A percentile compares a stretch with the other conserved stretches of the same genome.
Conservation (phyloP, 192 early-diverging fungal genomes). For the Spizellomyces sp. region DNA sequence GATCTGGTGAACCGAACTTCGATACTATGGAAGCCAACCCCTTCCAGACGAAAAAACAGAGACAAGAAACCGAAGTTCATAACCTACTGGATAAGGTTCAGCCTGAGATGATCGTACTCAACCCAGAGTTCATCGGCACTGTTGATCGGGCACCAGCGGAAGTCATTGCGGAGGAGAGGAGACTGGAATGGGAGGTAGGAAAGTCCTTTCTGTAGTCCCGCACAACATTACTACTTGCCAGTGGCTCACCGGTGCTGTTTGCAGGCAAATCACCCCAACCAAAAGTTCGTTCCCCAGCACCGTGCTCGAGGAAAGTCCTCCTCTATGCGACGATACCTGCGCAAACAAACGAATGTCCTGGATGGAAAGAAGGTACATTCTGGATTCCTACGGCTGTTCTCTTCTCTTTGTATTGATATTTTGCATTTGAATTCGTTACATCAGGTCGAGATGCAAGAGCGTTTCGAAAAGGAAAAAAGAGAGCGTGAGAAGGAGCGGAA, state of each 20-base stretch:
- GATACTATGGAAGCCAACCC: slow-evolving; percentile 92
- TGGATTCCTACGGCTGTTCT: not conserved
- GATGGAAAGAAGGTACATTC: slow-evolving; percentile 68
- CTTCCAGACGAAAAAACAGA: slow-evolving; percentile 85
- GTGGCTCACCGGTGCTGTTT: no score
- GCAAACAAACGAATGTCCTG: slow-evolving; percentile 81
- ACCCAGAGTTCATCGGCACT: slow-evolving; percentile 79
- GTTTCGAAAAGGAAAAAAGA: slow-evolving; percentile 58
- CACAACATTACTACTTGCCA: no score
- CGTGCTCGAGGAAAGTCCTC: slow-evolving; percentile 75
- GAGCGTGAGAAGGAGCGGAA: slow-evolving; percentile 51
- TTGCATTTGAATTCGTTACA: no score
- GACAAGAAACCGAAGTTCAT: slow-evolving; percentile 87
- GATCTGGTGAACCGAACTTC: slow-evolving; percentile 97
- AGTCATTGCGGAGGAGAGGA: slow-evolving; percentile 58
- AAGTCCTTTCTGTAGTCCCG: not conserved
- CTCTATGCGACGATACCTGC: slow-evolving; percentile 70
- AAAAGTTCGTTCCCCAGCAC: slow-evolving; percentile 60
- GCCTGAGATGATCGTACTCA: slow-evolving; percentile 88
- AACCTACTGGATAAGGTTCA: slow-evolving; percentile 90
- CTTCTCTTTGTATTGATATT: slow-evolving; percentile 1
- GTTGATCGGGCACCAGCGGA: slow-evolving; percentile 70
- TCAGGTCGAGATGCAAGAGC: slow-evolving; percentile 47
- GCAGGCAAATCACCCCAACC: slow-evolving; percentile 49
- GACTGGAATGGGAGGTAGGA: slow-evolving; percentile 59